Conservation (phyloP, 305 asterid species). For the Fraxinus floribunda region DNA sequence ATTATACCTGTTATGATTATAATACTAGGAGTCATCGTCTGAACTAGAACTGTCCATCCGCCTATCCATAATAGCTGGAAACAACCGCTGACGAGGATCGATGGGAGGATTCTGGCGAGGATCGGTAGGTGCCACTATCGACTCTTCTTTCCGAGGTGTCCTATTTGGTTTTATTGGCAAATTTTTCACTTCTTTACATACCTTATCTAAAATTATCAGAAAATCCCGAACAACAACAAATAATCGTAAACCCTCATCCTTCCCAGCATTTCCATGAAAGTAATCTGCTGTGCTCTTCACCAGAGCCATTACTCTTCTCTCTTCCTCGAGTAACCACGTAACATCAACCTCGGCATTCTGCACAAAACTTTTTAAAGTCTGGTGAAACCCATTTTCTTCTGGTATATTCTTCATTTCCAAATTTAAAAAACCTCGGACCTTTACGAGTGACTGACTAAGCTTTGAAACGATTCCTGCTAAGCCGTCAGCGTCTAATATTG, state of each 20-base stretch:
- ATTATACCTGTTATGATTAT: neutral
- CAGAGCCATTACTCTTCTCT: neutral
- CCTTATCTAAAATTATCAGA: slow-evolving; percentile 55
- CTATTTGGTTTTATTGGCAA: slow-evolving; percentile 35
- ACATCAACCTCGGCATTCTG: slow-evolving; percentile 14
- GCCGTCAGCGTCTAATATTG: slow-evolving; percentile 4
- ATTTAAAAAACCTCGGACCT: neutral
- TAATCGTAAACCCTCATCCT: slow-evolving; percentile 9
- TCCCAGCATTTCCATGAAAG: slow-evolving; percentile 18
- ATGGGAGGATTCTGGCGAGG: neutral
- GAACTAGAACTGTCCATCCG: neutral
- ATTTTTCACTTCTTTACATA: slow-evolving; percentile 22
- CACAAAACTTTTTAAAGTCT: slow-evolving; percentile 4
- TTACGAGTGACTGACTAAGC: neutral
- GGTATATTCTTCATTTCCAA: slow-evolving; percentile 7
- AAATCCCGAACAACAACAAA: neutral
- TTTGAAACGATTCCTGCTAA: neutral
- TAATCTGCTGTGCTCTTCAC: slow-evolving; percentile 14
- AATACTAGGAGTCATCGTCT: neutral
- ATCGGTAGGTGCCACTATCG: slow-evolving; percentile 16
- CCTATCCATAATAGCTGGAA: neutral
- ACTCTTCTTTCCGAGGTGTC: slow-evolving; percentile 37
- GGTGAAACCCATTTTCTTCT: slow-evolving; percentile 7
- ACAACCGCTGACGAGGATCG: neutral
- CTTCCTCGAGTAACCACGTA: slow-evolving; percentile 4